phyloP scores from a whole-genome alignment of 768 basidiomycete species.

The Rhodocollybia butyracea region DNA sequence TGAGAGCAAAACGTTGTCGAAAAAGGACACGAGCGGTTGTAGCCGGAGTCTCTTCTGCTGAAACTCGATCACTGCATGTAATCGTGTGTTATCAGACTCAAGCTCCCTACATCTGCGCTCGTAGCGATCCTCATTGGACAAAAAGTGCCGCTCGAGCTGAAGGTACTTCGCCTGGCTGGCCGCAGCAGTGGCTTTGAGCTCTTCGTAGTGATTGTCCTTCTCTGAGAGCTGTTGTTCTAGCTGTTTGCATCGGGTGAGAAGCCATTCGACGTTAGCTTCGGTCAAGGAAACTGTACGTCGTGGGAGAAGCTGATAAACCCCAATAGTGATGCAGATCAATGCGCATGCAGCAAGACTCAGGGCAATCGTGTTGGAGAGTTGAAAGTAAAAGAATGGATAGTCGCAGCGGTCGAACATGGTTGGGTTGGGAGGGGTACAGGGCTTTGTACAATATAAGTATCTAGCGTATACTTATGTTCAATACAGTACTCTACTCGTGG shows the following conservation, averaged over 20 bases:
- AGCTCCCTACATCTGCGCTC: constrained; percentile 5
- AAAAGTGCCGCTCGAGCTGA: constrained; percentile 3
- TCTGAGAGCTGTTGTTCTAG: background rate
- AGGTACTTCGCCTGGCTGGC: constrained; percentile 8
- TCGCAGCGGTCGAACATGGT: background rate
- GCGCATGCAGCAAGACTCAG: constrained; percentile 2
- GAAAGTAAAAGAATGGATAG: background rate
- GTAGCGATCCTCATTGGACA: constrained; percentile 1
- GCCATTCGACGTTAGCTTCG: background rate
- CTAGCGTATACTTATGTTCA: no score
- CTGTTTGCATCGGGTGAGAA: background rate
- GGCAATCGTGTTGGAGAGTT: background rate
- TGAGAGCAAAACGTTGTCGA: background rate
- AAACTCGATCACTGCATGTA: background rate
- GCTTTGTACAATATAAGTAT: background rate
- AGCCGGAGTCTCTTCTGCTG: background rate
- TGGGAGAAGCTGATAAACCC: background rate
- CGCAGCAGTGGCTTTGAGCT: constrained; percentile 1
- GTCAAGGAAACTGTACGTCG: background rate
- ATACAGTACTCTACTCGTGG: no score
- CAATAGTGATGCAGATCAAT: background rate
- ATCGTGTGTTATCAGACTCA: constrained; percentile 2
- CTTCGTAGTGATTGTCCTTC: background rate
- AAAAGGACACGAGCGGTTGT: background rate
- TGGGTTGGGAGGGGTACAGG: background rate